A percentile compares a stretch with the other conserved stretches of the same genome.
Conservation (phyloP, 495 filamentous ascomycete genomes). For the Aspergillus egyptiacus region DNA sequence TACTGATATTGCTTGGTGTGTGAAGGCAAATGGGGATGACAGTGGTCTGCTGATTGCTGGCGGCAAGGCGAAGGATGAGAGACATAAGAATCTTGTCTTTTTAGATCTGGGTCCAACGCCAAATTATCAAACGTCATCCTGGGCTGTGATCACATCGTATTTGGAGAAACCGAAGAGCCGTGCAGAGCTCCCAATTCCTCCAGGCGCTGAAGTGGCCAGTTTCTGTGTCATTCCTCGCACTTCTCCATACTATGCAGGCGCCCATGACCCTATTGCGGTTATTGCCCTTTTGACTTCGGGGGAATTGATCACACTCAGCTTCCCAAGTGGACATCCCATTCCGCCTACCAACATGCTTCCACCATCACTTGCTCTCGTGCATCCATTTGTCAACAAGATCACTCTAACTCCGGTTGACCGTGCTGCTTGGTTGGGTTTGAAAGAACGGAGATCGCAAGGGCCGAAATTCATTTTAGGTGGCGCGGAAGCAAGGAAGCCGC, state of each 20-base stretch:
- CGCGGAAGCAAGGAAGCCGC: conserved; percentile 55
- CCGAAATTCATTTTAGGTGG: conserved; percentile 73
- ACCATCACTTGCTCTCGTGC: conserved; percentile 72
- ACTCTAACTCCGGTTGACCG: conserved; percentile 64
- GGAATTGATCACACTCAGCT: conserved; percentile 80
- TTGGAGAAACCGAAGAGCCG: conserved; percentile 65
- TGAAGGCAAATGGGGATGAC: conserved; percentile 85
- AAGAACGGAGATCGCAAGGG: conserved; percentile 65
- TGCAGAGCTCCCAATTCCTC: conserved; percentile 67
- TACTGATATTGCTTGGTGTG: conserved; percentile 79
- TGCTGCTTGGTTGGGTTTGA: conserved; percentile 81
- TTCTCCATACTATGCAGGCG: conserved; percentile 79
- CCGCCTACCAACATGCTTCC: conserved; percentile 87
- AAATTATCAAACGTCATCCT: conserved; percentile 82
- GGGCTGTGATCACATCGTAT: conserved; percentile 72
- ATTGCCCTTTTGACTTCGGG: conserved; percentile 75
- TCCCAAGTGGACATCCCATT: conserved; percentile 85
- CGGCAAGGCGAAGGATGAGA: conserved; percentile 57
- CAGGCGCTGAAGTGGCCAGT: conserved; percentile 70
- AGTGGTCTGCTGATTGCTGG: conserved; percentile 85
- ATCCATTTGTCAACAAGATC: conserved; percentile 75
- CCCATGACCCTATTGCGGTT: conserved; percentile 82
- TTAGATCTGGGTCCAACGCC: conserved; percentile 85
- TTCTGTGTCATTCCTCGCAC: conserved; percentile 76
- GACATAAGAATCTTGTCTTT: conserved; percentile 73